These are phyloP conservation scores for Yamadazyma sp. DNA, from an alignment of 805 yeast genomes.

Conservation along the genomic window DNA sequence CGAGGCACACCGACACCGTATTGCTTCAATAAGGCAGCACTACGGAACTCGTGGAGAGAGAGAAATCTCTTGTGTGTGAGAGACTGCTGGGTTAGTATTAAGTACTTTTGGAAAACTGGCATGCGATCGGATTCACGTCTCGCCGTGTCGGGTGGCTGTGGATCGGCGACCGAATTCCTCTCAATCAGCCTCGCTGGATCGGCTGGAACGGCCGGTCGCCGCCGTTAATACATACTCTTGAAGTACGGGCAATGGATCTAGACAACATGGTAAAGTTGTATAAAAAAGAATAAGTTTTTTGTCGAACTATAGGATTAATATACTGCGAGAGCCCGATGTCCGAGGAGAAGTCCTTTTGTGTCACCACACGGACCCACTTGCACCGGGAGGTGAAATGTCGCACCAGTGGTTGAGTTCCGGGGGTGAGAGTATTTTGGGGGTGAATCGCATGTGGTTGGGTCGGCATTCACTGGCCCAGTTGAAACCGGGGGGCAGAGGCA, in stretches of 20 bases:
- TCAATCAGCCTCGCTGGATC: no score
- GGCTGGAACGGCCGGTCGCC: no score
- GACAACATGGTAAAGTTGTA: conserved; percentile 33
- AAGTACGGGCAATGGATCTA: conserved; percentile 42
- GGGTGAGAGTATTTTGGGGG: no score
- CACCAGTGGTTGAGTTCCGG: neutral
- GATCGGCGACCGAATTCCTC: no score
- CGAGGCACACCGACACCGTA: conserved; percentile 90
- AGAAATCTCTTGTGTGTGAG: conserved; percentile 58
- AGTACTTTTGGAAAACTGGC: no score
- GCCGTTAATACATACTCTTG: conserved; percentile 42
- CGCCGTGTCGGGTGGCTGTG: no score
- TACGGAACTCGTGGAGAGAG: conserved; percentile 94
- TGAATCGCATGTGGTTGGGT: no score
- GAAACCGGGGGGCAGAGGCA: no score
- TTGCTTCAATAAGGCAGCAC: conserved; percentile 77
- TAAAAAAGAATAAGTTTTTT: conserved; percentile 6
- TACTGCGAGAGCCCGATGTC: conserved; percentile 5
- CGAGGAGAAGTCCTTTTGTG: conserved; percentile 10
- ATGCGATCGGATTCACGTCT: no score
- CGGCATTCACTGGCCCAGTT: no score
- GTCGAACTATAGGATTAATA: conserved; percentile 3
- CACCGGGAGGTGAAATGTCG: conserved; percentile 7
- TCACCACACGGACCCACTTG: conserved; percentile 10
- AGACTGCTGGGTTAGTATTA: conserved; percentile 20